phyloP scores from a whole-genome alignment of 495 filamentous ascomycete genomes.

The Letharia lupina region DNA sequence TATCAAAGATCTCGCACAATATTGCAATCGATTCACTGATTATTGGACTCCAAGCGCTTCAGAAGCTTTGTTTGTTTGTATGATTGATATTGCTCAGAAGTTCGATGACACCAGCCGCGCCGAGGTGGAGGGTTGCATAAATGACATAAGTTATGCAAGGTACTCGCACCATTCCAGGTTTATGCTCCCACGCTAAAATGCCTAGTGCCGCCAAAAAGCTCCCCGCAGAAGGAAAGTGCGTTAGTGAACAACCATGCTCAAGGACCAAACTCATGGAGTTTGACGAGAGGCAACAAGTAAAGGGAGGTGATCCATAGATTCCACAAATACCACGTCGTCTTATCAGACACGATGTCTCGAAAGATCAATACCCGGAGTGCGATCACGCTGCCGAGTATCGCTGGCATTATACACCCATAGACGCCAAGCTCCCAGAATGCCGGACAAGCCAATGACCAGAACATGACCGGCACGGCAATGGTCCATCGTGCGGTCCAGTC shows the following conservation, averaged over 20 bases:
- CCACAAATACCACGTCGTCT: slow-evolving; percentile 20
- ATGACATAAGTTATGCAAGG: neutral
- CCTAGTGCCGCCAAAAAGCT: neutral
- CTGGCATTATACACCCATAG: slow-evolving; percentile 16
- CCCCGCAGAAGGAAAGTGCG: neutral
- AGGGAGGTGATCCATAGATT: slow-evolving; percentile 20
- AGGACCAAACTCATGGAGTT: slow-evolving; percentile 1
- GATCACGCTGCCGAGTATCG: slow-evolving; percentile 14
- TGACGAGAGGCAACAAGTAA: slow-evolving; percentile 20
- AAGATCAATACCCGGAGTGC: slow-evolving; percentile 11
- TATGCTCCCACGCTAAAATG: neutral
- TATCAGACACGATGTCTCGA: slow-evolving; percentile 12
- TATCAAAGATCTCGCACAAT: neutral
- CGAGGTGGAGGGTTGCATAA: neutral
- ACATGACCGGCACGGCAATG: slow-evolving; percentile 31
- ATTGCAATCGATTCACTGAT: neutral
- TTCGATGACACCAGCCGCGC: no score
- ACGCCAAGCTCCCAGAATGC: slow-evolving; percentile 32
- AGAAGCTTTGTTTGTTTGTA: neutral
- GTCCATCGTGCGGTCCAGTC: slow-evolving; percentile 35
- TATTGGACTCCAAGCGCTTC: neutral
- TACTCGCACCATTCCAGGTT: neutral
- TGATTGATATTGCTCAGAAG: no score
- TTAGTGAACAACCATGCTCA: neutral
- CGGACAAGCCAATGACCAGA: slow-evolving; percentile 37